These are phyloP conservation scores for Aspergillaceae sp. DNA, from an alignment of 2,329 filamentous ascomycete species.

Conservation along the genomic window DNA sequence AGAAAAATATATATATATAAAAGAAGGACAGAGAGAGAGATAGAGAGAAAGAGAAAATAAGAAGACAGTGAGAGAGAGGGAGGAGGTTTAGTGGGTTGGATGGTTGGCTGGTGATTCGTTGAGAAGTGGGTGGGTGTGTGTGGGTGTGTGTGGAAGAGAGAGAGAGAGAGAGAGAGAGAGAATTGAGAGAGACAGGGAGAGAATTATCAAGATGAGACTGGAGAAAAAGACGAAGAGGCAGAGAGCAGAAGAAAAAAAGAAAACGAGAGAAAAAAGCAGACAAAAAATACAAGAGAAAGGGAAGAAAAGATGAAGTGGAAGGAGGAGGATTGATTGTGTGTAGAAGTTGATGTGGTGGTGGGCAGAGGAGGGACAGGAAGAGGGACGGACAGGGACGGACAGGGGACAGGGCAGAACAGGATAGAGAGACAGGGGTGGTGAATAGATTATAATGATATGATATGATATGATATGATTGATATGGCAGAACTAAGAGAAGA, in stretches of 20 bases:
- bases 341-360: not conserved
- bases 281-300: slow-evolving; percentile 2
- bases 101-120: not conserved
- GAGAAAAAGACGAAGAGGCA: not conserved
- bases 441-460: too few species aligned
- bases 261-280: not conserved
- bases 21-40: not conserved
- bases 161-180: not conserved
- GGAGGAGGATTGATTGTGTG: too few species aligned
- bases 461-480: not conserved
- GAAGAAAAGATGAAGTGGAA: not conserved
- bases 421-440: not conserved
- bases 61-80: slow-evolving; percentile 1
- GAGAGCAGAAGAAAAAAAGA: slow-evolving; percentile 2
- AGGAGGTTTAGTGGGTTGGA: slow-evolving; percentile 1
- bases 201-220: not conserved
- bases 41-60: not conserved
- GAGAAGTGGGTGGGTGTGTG: not conserved
- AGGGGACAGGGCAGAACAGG: not conserved
- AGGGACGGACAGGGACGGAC: not conserved
- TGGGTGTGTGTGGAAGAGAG: not conserved
- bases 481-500: not conserved
- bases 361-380: not conserved
- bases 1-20: not conserved
- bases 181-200: not conserved